These are phyloP conservation scores for Spirogloea muscicola DNA, from an alignment of 139 green algal genomes.

Conservation along the genomic window DNA sequence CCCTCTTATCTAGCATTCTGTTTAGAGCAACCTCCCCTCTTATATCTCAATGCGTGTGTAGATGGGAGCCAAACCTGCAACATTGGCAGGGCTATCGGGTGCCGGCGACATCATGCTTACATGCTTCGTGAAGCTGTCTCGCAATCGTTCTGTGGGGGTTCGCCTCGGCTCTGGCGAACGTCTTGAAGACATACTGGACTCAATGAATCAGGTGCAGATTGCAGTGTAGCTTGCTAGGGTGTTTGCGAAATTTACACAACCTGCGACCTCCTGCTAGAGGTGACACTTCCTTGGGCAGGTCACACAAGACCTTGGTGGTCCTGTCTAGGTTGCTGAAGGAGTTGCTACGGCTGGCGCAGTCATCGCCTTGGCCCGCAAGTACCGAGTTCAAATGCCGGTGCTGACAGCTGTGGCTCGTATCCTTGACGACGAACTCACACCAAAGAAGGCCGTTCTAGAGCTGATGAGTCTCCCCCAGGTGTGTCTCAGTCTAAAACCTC, in stretches of 20 bases:
- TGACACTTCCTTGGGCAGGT: too few species aligned
- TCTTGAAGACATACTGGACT: slow-evolving; percentile 83
- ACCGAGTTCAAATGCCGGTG: slow-evolving; percentile 88
- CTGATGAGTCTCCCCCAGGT: slow-evolving; percentile 97
- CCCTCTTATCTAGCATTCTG: too few species aligned
- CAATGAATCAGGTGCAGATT: slow-evolving; percentile 65
- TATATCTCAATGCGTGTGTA: too few species aligned
- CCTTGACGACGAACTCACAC: slow-evolving; percentile 74
- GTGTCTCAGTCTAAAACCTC: not conserved
- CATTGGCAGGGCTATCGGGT: slow-evolving; percentile 82
- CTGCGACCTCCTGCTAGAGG: too few species aligned
- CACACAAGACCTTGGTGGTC: too few species aligned
- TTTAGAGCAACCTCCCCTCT: too few species aligned
- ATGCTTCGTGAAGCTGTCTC: slow-evolving; percentile 90
- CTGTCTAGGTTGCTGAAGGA: slow-evolving; percentile 85
- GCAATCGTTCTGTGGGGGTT: slow-evolving; percentile 90
- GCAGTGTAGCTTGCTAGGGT: too few species aligned
- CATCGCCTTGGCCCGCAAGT: slow-evolving; percentile 78
- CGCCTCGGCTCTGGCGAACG: slow-evolving; percentile 81
- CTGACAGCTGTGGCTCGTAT: slow-evolving; percentile 92
- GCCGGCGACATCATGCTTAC: slow-evolving; percentile 99
- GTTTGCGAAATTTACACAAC: too few species aligned
- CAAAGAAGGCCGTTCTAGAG: slow-evolving; percentile 75
- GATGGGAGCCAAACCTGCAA: slow-evolving; percentile 87
- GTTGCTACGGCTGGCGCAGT: slow-evolving; percentile 91